phyloP scores from a whole-genome alignment of 495 filamentous ascomycete genomes.

The Talaromyces wortmannii region DNA sequence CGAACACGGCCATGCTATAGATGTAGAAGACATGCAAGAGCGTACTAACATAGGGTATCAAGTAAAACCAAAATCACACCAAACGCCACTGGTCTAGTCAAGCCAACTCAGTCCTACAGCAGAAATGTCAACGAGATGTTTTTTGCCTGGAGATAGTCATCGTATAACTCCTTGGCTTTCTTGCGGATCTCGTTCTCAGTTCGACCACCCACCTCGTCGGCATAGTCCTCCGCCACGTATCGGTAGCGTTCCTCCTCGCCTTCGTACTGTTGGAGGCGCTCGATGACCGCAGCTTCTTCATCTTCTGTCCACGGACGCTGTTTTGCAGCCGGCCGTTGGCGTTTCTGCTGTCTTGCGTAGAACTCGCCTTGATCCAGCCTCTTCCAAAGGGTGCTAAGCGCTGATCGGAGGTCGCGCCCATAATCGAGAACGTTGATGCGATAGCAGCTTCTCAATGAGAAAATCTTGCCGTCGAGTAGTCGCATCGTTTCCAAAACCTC shows the following conservation, averaged over 20 bases:
- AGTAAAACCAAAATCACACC: neutral
- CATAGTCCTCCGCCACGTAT: neutral
- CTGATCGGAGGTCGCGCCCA: neutral
- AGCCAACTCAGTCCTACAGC: neutral
- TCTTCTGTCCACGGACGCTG: conserved; percentile 8
- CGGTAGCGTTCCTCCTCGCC: conserved; percentile 7
- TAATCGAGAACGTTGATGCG: neutral
- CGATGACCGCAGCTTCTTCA: conserved; percentile 9
- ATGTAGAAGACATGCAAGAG: neutral
- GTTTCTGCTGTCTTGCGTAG: neutral
- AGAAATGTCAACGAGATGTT: neutral
- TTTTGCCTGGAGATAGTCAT: neutral
- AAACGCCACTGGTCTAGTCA: neutral
- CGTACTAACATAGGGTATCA: neutral
- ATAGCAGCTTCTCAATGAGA: neutral
- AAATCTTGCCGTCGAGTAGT: neutral
- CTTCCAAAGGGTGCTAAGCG: neutral
- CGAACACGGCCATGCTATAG: neutral
- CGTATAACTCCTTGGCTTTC: neutral
- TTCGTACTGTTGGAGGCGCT: conserved; percentile 12
- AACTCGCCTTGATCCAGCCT: neutral
- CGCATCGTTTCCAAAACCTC: neutral
- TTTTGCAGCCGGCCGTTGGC: neutral
- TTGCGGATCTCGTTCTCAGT: neutral
- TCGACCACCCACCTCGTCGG: neutral